Percentiles rank a stretch among this genome's conserved stretches.
Evolutionary conservation across 768 basidiomycete species (phyloP).

Genomic region (Lepiota venenata): DNA sequence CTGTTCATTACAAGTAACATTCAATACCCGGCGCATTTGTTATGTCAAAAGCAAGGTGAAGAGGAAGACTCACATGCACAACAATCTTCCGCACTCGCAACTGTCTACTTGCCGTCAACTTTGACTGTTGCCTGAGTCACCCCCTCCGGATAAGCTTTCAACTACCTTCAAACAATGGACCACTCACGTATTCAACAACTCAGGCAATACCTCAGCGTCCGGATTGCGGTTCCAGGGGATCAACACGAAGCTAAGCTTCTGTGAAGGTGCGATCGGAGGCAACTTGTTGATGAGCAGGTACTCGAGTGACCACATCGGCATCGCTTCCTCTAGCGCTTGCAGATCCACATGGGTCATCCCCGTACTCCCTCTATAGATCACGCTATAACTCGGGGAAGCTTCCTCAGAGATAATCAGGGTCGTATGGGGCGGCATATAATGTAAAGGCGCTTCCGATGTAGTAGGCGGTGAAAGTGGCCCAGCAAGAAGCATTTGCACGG

Average conservation of each 20-base stretch:
- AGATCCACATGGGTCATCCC: slow-evolving; percentile 43
- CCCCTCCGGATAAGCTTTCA: not conserved
- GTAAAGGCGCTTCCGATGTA: slow-evolving; percentile 66
- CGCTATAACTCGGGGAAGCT: slow-evolving; percentile 66
- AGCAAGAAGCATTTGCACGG: slow-evolving; percentile 52
- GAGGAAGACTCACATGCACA: slow-evolving; percentile 57
- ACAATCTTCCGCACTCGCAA: slow-evolving; percentile 84
- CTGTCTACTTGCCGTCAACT: slow-evolving; percentile 84
- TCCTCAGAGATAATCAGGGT: slow-evolving; percentile 83
- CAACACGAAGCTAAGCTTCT: slow-evolving; percentile 88
- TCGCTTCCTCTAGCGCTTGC: slow-evolving; percentile 59
- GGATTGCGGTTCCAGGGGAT: slow-evolving; percentile 71
- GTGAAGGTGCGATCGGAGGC: slow-evolving; percentile 42
- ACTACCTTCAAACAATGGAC: not conserved
- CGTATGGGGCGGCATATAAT: slow-evolving; percentile 56
- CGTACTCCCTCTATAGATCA: slow-evolving; percentile 73
- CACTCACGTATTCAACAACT: slow-evolving; percentile 82
- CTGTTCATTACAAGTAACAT: slow-evolving; percentile 29
- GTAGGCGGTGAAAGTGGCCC: slow-evolving; percentile 63
- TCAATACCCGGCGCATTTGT: not conserved
- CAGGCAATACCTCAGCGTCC: slow-evolving; percentile 62
- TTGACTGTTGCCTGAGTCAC: slow-evolving; percentile 60
- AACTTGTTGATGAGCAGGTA: slow-evolving; percentile 72
- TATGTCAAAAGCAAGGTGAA: not conserved
- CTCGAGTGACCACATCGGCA: slow-evolving; percentile 89